Evolutionary conservation across 1,284 basidiomycete genomes (phyloP).

Genomic region (Heterobasidion irregulare): DNA sequence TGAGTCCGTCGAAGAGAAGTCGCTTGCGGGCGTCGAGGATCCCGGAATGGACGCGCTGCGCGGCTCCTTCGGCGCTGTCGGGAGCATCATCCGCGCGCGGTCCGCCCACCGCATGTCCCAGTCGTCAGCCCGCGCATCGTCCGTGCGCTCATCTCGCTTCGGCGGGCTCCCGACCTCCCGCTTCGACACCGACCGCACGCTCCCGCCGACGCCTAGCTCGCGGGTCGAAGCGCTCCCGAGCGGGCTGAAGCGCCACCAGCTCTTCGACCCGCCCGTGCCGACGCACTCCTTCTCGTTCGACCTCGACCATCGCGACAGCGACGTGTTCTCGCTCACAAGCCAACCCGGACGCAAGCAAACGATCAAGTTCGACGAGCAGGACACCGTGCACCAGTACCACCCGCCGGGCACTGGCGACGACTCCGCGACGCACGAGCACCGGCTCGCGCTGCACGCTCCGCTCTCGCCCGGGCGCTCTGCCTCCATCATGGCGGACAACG

Average conservation of each 20-base stretch:
- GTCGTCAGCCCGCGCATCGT: slow-evolving; percentile 26
- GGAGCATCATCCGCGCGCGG: slow-evolving; percentile 83
- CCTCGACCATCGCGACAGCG: slow-evolving; percentile 13
- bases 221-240: slow-evolving; percentile 17
- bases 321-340: slow-evolving; percentile 22
- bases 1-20: slow-evolving; percentile 57
- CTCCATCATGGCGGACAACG: neutral
- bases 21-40: slow-evolving; percentile 47
- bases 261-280: slow-evolving; percentile 70
- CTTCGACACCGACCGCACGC: neutral
- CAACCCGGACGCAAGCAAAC: slow-evolving; percentile 41
- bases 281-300: slow-evolving; percentile 5
- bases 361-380: slow-evolving; percentile 69
- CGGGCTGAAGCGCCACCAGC: slow-evolving; percentile 63
- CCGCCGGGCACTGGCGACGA: slow-evolving; percentile 32
- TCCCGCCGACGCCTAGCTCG: neutral
- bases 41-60: slow-evolving; percentile 86
- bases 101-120: slow-evolving; percentile 58
- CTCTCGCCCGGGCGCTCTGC: slow-evolving; percentile 1
- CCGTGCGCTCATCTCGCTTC: slow-evolving; percentile 16
- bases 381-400: slow-evolving; percentile 67
- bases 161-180: slow-evolving; percentile 6
- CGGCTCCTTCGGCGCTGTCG: slow-evolving; percentile 84
- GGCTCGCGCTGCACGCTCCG: slow-evolving; percentile 21
- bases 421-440: slow-evolving; percentile 45